These are phyloP conservation scores for Fraxinus paxiana DNA, from an alignment of 305 asterid genomes.

Conservation along the genomic window DNA sequence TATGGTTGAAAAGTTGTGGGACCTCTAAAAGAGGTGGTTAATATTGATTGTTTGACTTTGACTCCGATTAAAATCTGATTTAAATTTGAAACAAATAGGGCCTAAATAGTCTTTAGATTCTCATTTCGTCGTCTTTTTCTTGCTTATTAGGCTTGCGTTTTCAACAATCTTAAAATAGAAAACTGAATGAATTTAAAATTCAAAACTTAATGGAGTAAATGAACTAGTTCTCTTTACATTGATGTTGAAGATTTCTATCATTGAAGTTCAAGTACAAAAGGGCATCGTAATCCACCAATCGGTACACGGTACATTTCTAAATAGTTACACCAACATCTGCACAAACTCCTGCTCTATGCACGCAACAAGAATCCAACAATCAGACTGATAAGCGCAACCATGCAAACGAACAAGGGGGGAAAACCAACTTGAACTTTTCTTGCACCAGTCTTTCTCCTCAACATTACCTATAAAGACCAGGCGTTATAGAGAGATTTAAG, in stretches of 20 bases:
- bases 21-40: too few relatives aligned
- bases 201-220: not conserved
- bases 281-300: constrained; percentile 22
- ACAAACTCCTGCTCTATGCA: constrained; percentile 23
- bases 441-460: constrained; percentile 34
- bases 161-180: not conserved
- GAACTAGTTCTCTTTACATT: constrained; percentile 30
- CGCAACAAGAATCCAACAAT: constrained; percentile 46
- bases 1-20: too few relatives aligned
- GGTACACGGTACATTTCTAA: constrained; percentile 23
- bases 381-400: constrained; percentile 62
- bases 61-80: too few relatives aligned
- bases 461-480: constrained; percentile 37
- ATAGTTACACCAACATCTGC: not conserved
- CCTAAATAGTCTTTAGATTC: not conserved
- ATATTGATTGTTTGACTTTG: too few relatives aligned
- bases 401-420: constrained; percentile 73
- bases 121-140: not conserved
- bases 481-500: not conserved
- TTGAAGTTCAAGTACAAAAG: constrained; percentile 23
- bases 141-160: not conserved
- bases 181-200: not conserved
- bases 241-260: constrained; percentile 20
- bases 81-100: too few relatives aligned
- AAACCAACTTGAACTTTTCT: constrained; percentile 62